Base-by-base conservation (phyloP, 495 filamentous ascomycete genomes). In the Lindgomyces ingoldianus region DNA sequence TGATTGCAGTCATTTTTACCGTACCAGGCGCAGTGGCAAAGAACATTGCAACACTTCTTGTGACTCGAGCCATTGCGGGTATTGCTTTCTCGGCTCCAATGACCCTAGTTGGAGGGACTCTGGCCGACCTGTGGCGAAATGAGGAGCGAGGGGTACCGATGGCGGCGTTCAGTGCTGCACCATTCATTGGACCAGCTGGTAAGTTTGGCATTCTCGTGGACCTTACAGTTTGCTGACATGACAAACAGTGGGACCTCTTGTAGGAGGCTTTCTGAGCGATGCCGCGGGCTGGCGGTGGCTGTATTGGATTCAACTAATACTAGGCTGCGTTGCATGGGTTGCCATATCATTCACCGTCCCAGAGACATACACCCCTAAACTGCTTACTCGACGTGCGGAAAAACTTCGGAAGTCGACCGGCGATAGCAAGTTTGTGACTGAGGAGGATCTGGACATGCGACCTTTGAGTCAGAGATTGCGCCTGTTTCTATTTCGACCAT, bases 1-100 rank as follows among this genome's bases (percentile, higher is more conserved):
- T 85, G 0, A 6, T 91, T 0, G 88, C 89, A 10, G 85, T 92
- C 9, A 72, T 91, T 25, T 91, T 93, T 70, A 78, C 89, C 54
- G 90, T 93, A 62, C 90, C 90, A 4, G 89, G 88, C 67, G 89
- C 89, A 2, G 83, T 92, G 0, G 76, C 90, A 10, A 80, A 85
- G 68, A 93, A 92, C 67, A 90, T 90, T 42, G 81, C 75, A 53
- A 92, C 89, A 0, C 81, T 93, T 4, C 78, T 93, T 29, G 85
- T 89, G 27, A 89, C 84, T 68, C 82, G 90, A 65, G 72, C 83
- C 24, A 87, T 93, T 57, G 89, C 91, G 60, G 89, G 90, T 44
- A 92, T 92, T 54, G 88, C 89, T 8, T 91, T 92, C 73, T 89
- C 85, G 22, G 89, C 90, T 0, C 90, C 90, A 1, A 92, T 93